These are phyloP conservation scores for Penicillium sp. DNA, from an alignment of 2,329 filamentous ascomycete genomes.

Conservation along the genomic window DNA sequence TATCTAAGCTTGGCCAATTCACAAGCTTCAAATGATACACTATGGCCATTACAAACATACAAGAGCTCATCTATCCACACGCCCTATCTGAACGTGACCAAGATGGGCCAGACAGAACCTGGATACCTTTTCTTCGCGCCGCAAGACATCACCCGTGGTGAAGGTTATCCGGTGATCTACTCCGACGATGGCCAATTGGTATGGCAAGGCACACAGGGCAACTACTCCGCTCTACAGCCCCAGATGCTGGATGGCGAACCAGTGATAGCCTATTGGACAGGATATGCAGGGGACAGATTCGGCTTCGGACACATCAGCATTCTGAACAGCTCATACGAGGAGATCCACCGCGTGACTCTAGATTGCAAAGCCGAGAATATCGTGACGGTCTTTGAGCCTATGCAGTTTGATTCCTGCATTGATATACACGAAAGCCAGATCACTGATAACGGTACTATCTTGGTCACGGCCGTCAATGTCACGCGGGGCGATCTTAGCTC, in stretches of 20 bases:
- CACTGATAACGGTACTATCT: conserved; percentile 23
- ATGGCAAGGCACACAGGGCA: conserved; percentile 23
- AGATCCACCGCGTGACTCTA: conserved; percentile 24
- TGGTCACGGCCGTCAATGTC: conserved; percentile 27
- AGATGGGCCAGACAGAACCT: conserved; percentile 21
- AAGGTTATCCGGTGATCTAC: conserved; percentile 19
- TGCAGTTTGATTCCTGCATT: conserved; percentile 18
- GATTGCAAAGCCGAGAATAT: conserved; percentile 14
- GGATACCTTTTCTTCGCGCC: conserved; percentile 25
- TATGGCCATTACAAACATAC: conserved; percentile 21
- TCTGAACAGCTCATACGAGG: conserved; percentile 24
- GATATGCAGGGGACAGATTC: conserved; percentile 16
- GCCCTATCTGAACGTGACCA: conserved; percentile 20
- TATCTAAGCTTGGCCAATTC: conserved; percentile 2
- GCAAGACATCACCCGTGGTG: conserved; percentile 8
- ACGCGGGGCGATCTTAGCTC: conserved; percentile 23
- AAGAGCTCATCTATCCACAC: conserved; percentile 13
- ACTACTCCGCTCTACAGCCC: conserved; percentile 20
- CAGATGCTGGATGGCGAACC: conserved; percentile 23
- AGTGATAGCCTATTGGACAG: conserved; percentile 29
- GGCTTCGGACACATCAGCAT: conserved; percentile 23
- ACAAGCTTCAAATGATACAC: conserved; percentile 1
- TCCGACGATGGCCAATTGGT: conserved; percentile 26
- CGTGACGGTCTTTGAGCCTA: conserved; percentile 15
- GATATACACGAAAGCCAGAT: conserved; percentile 28